Evolutionary conservation across 352 stramenopile species (phyloP), one percentile per base, ranked within the genome.

Genomic region (Thalassiosira tumida): DNA sequence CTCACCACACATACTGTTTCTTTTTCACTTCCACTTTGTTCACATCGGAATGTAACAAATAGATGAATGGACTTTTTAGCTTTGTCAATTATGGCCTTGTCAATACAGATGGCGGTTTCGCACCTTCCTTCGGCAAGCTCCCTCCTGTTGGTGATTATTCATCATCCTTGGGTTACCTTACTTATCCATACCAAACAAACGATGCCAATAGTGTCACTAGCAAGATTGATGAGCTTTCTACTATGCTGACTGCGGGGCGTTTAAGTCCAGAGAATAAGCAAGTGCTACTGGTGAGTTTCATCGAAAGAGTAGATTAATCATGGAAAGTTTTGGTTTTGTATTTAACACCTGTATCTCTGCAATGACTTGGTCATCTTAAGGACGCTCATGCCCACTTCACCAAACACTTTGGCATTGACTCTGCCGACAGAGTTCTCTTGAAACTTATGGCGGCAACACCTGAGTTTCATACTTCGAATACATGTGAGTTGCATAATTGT

Each of bases 21-120:
- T 54, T 54, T 17, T 17, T 17, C 43, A 54, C 7, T 17, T 17
- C n/a, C n/a, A n/a, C 43, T 54, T 54, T 7, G 43, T 17, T 17
- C 17, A 54, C 17, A 17, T 54, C 17, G 43, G 7, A 7, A 54
- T 54, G 7, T 54, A 54, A 17, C 43, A 17, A 38, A 85, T 38
- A 89, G 64, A 89, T 93, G 2, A 97, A 97, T 87, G 96, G 93
- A 15, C 51, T 97, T 7, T 93, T 90, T 47, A 91, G 77, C 73
- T 78, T 96, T 35, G 86, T 95, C 59, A 90, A 93, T 73, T 96
- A 94, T 86, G 95, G 95, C 35, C 72, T 96, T 50, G 64, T 62
- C 26, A 37, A 72, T n/a, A 91, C 62, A 65, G 80, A 91, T 87
- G 77, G 76, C 65, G 94, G 94, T 26, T 96, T 97, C 84, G 94